Conservation (phyloP, 2,329 filamentous ascomycete genomes). For the Ophiostoma sp. region DNA sequence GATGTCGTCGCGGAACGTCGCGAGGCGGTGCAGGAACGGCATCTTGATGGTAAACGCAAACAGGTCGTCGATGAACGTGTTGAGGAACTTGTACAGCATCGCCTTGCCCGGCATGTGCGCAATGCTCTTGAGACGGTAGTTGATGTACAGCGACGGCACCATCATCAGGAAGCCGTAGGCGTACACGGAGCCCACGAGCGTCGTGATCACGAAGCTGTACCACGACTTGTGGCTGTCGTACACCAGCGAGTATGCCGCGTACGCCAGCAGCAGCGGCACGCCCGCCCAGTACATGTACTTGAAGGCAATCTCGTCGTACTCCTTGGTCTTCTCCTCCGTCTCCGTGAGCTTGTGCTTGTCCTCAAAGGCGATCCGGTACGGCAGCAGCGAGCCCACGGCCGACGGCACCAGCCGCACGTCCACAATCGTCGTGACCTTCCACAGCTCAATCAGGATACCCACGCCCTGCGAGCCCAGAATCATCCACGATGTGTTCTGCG, state of each 20-base stretch:
- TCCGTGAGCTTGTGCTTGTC: conserved; percentile 95
- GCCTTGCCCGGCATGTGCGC: conserved; percentile 96
- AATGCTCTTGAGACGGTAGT: conserved; percentile 91
- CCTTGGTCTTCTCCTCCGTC: conserved; percentile 95
- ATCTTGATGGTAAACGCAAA: conserved; percentile 99
- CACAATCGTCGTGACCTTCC: conserved; percentile 96
- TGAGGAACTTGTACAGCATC: conserved; percentile 97
- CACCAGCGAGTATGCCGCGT: conserved; percentile 82
- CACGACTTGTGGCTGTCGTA: conserved; percentile 97
- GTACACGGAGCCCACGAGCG: conserved; percentile 91
- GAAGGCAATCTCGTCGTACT: conserved; percentile 97
- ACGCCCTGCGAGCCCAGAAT: conserved; percentile 89
- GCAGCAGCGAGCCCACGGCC: conserved; percentile 62
- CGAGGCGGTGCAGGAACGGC: conserved; percentile 86
- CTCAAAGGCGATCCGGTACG: conserved; percentile 79
- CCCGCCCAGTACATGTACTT: conserved; percentile 90
- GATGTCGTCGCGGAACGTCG: conserved; percentile 88
- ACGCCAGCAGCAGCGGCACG: conserved; percentile 82
- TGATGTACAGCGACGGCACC: conserved; percentile 96
- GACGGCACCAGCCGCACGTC: conserved; percentile 74
- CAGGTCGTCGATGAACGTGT: conserved; percentile 97
- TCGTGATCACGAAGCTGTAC: conserved; percentile 95
- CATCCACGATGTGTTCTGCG: conserved; percentile 98
- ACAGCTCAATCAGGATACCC: conserved; percentile 64
- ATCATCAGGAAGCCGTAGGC: conserved; percentile 99